Evolutionary conservation across 495 filamentous ascomycete species (phyloP), one percentile per base, ranked within the genome.

Genomic region (Penicillium flavigenum): DNA sequence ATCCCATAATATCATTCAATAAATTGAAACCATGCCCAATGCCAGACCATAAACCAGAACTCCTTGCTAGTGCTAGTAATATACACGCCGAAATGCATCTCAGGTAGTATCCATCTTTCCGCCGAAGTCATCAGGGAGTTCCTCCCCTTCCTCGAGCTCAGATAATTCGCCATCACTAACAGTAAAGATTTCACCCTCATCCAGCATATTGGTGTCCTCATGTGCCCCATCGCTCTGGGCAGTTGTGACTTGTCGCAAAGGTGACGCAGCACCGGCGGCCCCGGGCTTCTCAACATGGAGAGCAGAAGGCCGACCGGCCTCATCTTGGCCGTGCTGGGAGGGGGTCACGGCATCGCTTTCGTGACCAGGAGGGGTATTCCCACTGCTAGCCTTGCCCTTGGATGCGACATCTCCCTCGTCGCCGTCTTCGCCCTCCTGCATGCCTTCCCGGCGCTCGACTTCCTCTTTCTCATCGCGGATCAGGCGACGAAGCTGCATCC

Each of bases 401-500:
- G 70, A 82, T 2, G 75, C 70, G 34, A 78, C 76, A 42, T 84
- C 86, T 42, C 83, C 88, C 46, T 90, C 88, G 44, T 88, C 88
- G 0, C 81, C 88, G 46, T 90, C 90, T 59, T 88, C 89, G 64
- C 75, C 81, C 49, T 83, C 83, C 54, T 84, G 82, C 84, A 94
- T 96, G 29, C 93, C 93, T 68, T 96, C 83, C 54, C 81, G 77
- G 43, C 83, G 70, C 66, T 87, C 85, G 9, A 78, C 78, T 73
- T 96, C 94, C 69, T 98, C 94, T 72, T 97, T 97, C 78, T 97
- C 92, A 71, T 97, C 92, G 42, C 90, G 84, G 62, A 98, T 98
- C 63, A 96, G 75, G 32, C 87, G 82, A 47, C 92, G 80, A 62
- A 98, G 80, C 58, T 90, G 81, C 85, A 88, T 89, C 5, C 91